These are phyloP conservation scores for Cyclanthera cordifolia DNA, from an alignment of 306 rosid genomes.

Conservation along the genomic window DNA sequence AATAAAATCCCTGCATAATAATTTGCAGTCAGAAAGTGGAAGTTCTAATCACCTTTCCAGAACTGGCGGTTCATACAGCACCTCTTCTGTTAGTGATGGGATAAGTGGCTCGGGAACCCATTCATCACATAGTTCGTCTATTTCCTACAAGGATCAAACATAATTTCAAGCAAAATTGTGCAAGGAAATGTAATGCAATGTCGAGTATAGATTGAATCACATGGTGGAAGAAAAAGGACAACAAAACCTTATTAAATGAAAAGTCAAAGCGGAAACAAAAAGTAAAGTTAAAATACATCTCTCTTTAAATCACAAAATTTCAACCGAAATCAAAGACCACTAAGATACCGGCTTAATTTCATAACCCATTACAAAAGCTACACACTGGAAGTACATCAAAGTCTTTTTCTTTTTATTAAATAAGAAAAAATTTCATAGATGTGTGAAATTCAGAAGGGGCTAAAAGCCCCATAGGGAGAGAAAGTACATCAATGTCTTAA, in stretches of 20 bases:
- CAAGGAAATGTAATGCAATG: not conserved
- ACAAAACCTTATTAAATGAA: not conserved
- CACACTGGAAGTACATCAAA: no score
- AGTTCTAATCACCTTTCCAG: conserved; percentile 65
- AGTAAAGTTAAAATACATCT: not conserved
- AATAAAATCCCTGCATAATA: not conserved
- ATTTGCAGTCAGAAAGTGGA: conserved; percentile 3
- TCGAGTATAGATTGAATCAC: not conserved
- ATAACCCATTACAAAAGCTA: not conserved
- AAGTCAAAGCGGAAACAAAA: not conserved
- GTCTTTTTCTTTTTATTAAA: no score
- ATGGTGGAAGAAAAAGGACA: not conserved
- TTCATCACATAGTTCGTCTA: conserved; percentile 80
- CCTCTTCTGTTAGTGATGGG: conserved; percentile 59
- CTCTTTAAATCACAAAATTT: not conserved
- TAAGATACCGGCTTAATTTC: not conserved
- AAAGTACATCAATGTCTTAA: no score
- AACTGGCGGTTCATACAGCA: conserved; percentile 65
- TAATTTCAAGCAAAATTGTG: not conserved
- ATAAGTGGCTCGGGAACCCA: conserved; percentile 96
- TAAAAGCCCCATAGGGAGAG: no score
- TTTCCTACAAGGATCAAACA: conserved; percentile 47
- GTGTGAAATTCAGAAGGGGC: no score
- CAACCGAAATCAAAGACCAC: not conserved
- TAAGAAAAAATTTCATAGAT: no score